These are phyloP conservation scores for Ganoderma meredithae DNA, from an alignment of 1,284 basidiomycete genomes.

Conservation along the genomic window DNA sequence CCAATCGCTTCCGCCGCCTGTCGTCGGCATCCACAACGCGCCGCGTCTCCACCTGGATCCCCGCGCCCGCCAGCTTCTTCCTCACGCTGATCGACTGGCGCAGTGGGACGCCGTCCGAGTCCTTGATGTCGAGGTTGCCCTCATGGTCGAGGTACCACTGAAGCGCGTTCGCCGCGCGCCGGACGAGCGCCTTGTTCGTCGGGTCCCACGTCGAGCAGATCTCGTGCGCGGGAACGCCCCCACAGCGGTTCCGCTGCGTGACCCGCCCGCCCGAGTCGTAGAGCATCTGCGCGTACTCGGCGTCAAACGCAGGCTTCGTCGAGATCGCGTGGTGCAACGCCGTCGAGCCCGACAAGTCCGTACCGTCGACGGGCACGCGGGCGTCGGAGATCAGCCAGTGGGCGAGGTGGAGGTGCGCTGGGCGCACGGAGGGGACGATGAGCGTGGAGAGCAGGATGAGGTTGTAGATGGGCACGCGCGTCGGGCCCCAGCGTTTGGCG, in stretches of 20 bases:
- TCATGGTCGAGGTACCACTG: conserved; percentile 51
- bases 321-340: conserved; percentile 50
- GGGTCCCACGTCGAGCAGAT: conserved; percentile 45
- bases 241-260: conserved; percentile 49
- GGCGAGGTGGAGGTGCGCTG: conserved; percentile 41
- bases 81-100: conserved; percentile 28
- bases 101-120: conserved; percentile 45
- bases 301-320: conserved; percentile 49
- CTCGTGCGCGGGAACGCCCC: conserved; percentile 49
- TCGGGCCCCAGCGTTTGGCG: conserved; percentile 48
- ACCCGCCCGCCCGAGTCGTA: conserved; percentile 50
- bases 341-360: conserved; percentile 49
- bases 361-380: conserved; percentile 48
- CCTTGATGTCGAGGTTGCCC: conserved; percentile 52
- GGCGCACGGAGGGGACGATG: conserved; percentile 36
- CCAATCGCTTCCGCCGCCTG: conserved; percentile 37
- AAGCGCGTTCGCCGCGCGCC: conserved; percentile 40
- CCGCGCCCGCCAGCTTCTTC: conserved; percentile 26
- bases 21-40: conserved; percentile 44
- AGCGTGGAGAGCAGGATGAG: conserved; percentile 44
- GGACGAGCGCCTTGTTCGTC: conserved; percentile 29
- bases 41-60: conserved; percentile 29
- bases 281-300: conserved; percentile 51
- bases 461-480: conserved; percentile 47
- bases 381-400: conserved; percentile 44